Base-by-base conservation (phyloP, 805 yeast genomes). In the Wickerhamomyces alni region DNA sequence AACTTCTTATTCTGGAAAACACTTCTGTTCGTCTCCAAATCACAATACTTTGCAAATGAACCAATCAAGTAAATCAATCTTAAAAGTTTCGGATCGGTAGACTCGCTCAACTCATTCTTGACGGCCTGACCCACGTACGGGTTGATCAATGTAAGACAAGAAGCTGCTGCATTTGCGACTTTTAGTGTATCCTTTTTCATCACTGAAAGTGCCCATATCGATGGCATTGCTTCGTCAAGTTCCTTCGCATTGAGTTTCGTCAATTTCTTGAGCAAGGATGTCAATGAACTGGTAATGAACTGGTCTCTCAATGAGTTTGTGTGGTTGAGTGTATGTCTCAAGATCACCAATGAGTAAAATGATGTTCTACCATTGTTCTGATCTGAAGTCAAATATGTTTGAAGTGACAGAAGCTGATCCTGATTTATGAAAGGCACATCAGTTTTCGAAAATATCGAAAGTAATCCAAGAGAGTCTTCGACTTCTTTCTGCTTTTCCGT, bases 161-260 rank as follows among this genome's bases (percentile, higher is more conserved):
- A 77, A 0, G 77, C 61, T 16, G 86, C 74, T 0, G 89, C 89
- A 46, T 71, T 75, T 0, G 78, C 74, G 5, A 85, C 50, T 44
- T 74, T 74, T 0, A 52, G 40, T 0, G 72, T 67, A 36, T 74
- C 77, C 2, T 66, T 60, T 30, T 69, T 65, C 49, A 72, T 59
- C 3, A 46, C 51, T 2, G 84, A 69, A 0, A 85, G 61, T 8
- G 58, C 58, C 82, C 87, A 79, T 4, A 77, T 59, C 41, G 86
- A 69, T 1, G 88, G 87, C 57, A 86, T 72, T 0, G 91, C 95
- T 51, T 80, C 80, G n/a, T 75, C 75, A 8, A 86, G 58, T 47
- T 85, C 93, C 41, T 57, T 66, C 0, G 70, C 67, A 37, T 69
- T 73, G 59, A 81, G 73, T 44, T 74, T 80, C 2, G 89, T 80